phyloP scores from a whole-genome alignment of 2,329 filamentous ascomycete species.

The Huntiella abstrusa region DNA sequence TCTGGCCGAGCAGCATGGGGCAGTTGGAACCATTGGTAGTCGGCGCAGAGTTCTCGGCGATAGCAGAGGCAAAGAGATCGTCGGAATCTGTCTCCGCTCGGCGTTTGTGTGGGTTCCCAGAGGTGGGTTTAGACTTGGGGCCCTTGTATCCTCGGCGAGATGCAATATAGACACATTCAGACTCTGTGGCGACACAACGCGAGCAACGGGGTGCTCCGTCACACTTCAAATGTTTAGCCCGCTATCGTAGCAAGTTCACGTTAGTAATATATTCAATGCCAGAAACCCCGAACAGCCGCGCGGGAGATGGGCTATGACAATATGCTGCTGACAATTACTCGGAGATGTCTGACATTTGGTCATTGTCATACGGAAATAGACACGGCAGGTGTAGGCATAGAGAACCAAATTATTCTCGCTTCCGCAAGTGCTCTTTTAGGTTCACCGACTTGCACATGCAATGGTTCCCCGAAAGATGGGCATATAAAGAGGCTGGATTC shows the following conservation, averaged over 20 bases:
- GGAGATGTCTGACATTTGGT: background rate
- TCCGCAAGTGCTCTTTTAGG: no score
- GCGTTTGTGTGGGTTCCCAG: conserved; percentile 21
- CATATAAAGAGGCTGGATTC: no score
- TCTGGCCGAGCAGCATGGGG: conserved; percentile 25
- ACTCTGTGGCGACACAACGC: conserved; percentile 39
- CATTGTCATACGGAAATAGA: background rate
- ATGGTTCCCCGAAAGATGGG: no score
- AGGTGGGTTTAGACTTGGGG: conserved; percentile 28
- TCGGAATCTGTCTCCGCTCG: conserved; percentile 10
- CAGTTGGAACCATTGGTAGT: conserved; percentile 19
- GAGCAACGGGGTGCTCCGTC: conserved; percentile 52
- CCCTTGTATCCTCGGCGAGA: conserved; percentile 61
- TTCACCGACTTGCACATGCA: background rate
- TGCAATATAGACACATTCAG: conserved; percentile 51
- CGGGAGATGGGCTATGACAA: background rate
- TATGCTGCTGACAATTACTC: background rate
- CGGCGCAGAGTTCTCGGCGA: conserved; percentile 1
- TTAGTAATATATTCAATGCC: background rate
- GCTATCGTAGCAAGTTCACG: conserved; percentile 19
- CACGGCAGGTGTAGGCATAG: no score
- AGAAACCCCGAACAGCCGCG: no score
- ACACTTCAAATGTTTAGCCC: conserved; percentile 55
- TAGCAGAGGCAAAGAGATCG: background rate
- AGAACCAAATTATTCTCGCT: no score